Base-by-base conservation (phyloP, 768 basidiomycete genomes). In the Phlebiopsis flavidoalba region DNA sequence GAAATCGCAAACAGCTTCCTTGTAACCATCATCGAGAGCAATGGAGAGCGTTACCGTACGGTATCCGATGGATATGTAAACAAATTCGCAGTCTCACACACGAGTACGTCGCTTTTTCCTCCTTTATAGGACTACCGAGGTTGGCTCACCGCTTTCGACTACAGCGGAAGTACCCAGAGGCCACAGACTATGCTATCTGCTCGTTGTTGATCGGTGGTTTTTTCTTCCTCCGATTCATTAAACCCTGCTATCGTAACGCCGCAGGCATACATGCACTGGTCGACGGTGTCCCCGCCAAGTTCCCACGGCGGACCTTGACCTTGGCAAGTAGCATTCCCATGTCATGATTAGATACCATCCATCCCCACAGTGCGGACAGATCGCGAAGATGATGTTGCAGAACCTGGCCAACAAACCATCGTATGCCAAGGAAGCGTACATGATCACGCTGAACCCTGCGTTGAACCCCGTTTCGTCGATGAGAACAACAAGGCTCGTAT, bases 21-120 rank as follows among this genome's bases (percentile, higher is more conserved):
- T 61, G 80, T 93, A 36, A 99, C 97, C 8, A 99, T 99, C 70
- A 98, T 99, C 68, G 96, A 98, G 64, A 95, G 93, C 64, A n/a
- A 87, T 98, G 87, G 97, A 99, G 68, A 95, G 90, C 67, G 97
- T n/a, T 98, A 14, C 97, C 97, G 26, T 99, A 99, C 70, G 97
- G 97, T 68, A 99, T 99, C 64, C 84, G 97, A 65, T 99, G 97
- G 97, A 99, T 99, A 71, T 99, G 97, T 78, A 99, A 99, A 75
- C 97, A 99, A 75, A 99, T 99, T 71, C 80, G 95, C 63, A 96
- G 94, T 78, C 75, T 99, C 71, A 98, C 96, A 98, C 96, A 53
- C 82, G 93, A 77, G 96, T 98, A 67, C 60, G 85, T 76, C 50
- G 43, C n/a, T n/a, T 19, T 10, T 11, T 17, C 15, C 26, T 19